Percentiles rank a stretch among this genome's conserved stretches.
These are phyloP conservation scores for Penicillium canariense DNA, from an alignment of 495 filamentous ascomycete genomes.

Conservation along the genomic window DNA sequence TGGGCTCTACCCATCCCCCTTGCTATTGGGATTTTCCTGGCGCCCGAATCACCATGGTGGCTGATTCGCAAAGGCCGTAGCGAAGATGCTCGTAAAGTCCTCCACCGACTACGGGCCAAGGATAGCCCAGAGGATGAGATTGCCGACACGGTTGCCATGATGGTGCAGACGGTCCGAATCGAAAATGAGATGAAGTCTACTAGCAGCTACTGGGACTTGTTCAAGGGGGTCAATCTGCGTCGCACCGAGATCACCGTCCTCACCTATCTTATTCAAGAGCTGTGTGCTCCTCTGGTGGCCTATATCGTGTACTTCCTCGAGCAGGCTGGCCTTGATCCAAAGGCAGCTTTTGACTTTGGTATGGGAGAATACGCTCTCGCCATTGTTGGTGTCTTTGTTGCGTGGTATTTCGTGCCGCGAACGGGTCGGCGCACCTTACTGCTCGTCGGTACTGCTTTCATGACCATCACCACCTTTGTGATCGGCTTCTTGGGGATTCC, in stretches of 20 bases:
- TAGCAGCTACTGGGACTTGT: constrained; percentile 62
- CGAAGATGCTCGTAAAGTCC: constrained; percentile 56
- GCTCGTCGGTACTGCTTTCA: constrained; percentile 55
- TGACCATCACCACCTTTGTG: constrained; percentile 58
- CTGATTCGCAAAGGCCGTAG: constrained; percentile 60
- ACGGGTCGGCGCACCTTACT: constrained; percentile 67
- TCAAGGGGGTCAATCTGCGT: constrained; percentile 62
- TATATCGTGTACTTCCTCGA: constrained; percentile 69
- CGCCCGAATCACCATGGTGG: constrained; percentile 75
- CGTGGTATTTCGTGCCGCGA: constrained; percentile 64
- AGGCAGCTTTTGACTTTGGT: constrained; percentile 59
- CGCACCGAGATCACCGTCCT: constrained; percentile 66
- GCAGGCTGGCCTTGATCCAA: constrained; percentile 56
- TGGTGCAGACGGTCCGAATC: constrained; percentile 68
- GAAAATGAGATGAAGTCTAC: constrained; percentile 58
- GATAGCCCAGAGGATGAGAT: constrained; percentile 54
- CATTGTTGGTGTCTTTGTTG: constrained; percentile 58
- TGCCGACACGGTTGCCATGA: constrained; percentile 69
- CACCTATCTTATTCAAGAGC: constrained; percentile 68
- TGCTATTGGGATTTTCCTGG: constrained; percentile 58
- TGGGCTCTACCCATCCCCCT: constrained; percentile 73
- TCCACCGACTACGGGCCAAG: constrained; percentile 56
- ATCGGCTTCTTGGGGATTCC: constrained; percentile 61
- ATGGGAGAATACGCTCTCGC: constrained; percentile 65
- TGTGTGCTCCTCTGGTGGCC: constrained; percentile 66